A percentile compares a stretch with the other conserved stretches of the same genome.
These are phyloP conservation scores for Lichtheimia ornata DNA, from an alignment of 371 early-diverging fungal species.

Conservation along the genomic window DNA sequence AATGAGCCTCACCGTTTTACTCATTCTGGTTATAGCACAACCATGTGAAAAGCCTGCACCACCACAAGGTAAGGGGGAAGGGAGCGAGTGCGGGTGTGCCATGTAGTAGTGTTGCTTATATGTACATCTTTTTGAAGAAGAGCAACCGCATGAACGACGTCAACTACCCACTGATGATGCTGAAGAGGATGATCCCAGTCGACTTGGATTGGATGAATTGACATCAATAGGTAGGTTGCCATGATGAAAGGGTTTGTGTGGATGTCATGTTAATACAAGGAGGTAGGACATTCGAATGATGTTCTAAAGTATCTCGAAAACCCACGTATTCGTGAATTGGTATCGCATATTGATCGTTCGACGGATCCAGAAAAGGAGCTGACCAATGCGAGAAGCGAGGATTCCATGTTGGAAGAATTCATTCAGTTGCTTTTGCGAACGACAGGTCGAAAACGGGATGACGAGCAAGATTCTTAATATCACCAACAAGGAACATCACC, in stretches of 20 bases:
- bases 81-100: no score
- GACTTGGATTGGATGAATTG: conserved; percentile 1
- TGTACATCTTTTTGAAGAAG: neutral
- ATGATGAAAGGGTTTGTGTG: neutral
- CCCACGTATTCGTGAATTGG: conserved; percentile 30
- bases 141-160: neutral
- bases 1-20: no score
- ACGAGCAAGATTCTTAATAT: conserved; percentile 3
- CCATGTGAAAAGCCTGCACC: conserved; percentile 2
- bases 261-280: neutral
- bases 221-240: conserved; percentile 5
- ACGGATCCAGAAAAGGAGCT: conserved; percentile 26
- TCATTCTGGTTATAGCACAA: conserved; percentile 3
- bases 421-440: conserved; percentile 14
- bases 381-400: conserved; percentile 4
- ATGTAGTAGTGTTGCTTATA: neutral
- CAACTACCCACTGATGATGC: conserved; percentile 5
- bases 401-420: conserved; percentile 19
- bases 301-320: conserved; percentile 32
- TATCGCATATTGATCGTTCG: conserved; percentile 29
- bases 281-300: conserved; percentile 27
- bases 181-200: conserved; percentile 9
- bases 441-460: conserved; percentile 8
- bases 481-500: neutral
- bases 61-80: neutral